A percentile compares a stretch with the other conserved stretches of the same genome.
These are phyloP conservation scores for Tetrastigma voinierianum DNA, from an alignment of 164 flowering plant genomes.

Conservation along the genomic window DNA sequence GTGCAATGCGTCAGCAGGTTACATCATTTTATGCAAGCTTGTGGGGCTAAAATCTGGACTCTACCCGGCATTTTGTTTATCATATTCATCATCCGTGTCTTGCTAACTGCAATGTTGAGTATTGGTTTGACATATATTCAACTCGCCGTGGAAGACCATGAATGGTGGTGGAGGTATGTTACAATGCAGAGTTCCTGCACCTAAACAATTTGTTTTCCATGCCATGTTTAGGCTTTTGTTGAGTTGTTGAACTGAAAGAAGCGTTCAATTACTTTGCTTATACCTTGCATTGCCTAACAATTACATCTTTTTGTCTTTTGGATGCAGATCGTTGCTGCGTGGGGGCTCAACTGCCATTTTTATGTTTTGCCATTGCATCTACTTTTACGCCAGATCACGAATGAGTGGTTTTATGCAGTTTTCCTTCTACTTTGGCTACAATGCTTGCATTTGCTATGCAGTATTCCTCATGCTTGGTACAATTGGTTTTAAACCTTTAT, in stretches of 20 bases:
- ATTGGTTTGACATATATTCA: conserved; percentile 70
- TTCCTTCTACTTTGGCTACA: conserved; percentile 69
- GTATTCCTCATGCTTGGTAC: conserved; percentile 78
- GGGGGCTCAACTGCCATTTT: conserved; percentile 78
- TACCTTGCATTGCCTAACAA: background rate
- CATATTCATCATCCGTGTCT: conserved; percentile 51
- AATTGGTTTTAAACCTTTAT: conserved; percentile 60
- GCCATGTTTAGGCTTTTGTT: no score
- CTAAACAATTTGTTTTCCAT: background rate
- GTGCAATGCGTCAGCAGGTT: no score
- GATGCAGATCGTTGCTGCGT: conserved; percentile 65
- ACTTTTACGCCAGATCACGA: conserved; percentile 56
- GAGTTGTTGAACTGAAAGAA: no score
- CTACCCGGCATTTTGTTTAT: conserved; percentile 46
- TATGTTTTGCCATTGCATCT: conserved; percentile 63
- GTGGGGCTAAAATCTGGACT: conserved; percentile 75
- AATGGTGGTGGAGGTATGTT: conserved; percentile 96
- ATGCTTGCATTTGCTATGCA: conserved; percentile 73
- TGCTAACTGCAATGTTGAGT: conserved; percentile 55
- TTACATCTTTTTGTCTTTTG: conserved; percentile 5
- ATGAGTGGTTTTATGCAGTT: conserved; percentile 76
- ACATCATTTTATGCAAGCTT: conserved; percentile 55
- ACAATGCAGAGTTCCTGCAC: background rate
- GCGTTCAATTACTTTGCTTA: no score
- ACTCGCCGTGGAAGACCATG: conserved; percentile 71